phyloP scores from a whole-genome alignment of 306 rosid species.

The Lathyrus oleraceus region DNA sequence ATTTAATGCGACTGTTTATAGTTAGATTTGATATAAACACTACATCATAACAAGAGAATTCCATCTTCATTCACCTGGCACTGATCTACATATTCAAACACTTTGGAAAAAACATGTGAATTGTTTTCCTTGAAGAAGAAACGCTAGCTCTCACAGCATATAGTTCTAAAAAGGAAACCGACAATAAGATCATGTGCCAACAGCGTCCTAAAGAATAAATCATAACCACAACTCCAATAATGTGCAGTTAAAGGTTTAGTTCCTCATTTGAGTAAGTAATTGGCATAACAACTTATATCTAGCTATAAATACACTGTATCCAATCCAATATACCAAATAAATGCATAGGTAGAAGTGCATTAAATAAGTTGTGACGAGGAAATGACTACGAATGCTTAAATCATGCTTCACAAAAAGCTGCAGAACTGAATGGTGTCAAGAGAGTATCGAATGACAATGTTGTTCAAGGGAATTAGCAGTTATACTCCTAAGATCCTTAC shows the following conservation, averaged over 20 bases:
- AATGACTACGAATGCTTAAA: too few species aligned
- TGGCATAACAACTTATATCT: slow-evolving; percentile 27
- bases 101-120: neutral
- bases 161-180: slow-evolving; percentile 4
- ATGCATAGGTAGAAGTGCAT: neutral
- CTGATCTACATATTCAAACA: slow-evolving; percentile 14
- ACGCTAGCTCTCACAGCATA: neutral
- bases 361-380: too few species aligned
- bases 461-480: slow-evolving; percentile 27
- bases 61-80: slow-evolving; percentile 17
- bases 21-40: neutral
- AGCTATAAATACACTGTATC: neutral
- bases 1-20: neutral
- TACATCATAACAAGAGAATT: neutral
- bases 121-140: neutral
- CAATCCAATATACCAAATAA: neutral
- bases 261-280: slow-evolving; percentile 23
- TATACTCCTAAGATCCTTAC: slow-evolving; percentile 49
- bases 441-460: slow-evolving; percentile 22
- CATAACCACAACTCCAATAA: slow-evolving; percentile 12
- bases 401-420: neutral
- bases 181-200: slow-evolving; percentile 11
- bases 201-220: slow-evolving; percentile 12
- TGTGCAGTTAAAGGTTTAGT: neutral
- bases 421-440: neutral